Base-by-base conservation (phyloP, 1,139 yeast genomes). In the Yamadazyma blattariae region DNA sequence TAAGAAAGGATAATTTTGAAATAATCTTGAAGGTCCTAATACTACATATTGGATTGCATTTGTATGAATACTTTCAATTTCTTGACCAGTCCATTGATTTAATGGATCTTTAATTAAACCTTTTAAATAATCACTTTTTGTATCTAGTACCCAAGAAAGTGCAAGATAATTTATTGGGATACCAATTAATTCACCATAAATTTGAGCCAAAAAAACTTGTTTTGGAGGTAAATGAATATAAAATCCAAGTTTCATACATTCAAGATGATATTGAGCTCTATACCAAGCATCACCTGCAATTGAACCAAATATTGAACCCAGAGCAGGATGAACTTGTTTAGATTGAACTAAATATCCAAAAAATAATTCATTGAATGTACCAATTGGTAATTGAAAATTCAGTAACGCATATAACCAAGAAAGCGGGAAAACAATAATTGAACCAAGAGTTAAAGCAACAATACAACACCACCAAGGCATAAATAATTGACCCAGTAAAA, bases 281-380 rank as follows among this genome's bases (percentile, higher is more conserved):
- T 73, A 72, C 77, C 78, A 73, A 1, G 77, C 74, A 47, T 72
- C 69, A 1, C 78, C 78, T 0, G 77, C 74, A 12, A 74, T 56
- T 2, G 77, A 66, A 4, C 77, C 75, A 46, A 70, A 73, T 2
- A 71, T 64, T 1, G 71, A 52, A 1, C 75, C 77, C 9, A 75
- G 71, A 2, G 67, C 74, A 1, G 77, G 78, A 39, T 72, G 77
- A n/a, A 51, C 48, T 14, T 48, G 36, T 3, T 45, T 35, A 15
- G 51, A 45, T 43, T 72, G 71, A 4, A 68, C 61, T 63, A 73
- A 55, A 39, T 63, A 57, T 0, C 79, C 79, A 41, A 68, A 72
- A 3, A 71, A 47, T 19, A 73, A 56, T 46, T 72, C 79, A 45
- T 73, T 72, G 47, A 73, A 70, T 0, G 77, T 68, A 2, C 78